Conservation (phyloP, 306 rosid species). For the Trichosanthes cucumerina region DNA sequence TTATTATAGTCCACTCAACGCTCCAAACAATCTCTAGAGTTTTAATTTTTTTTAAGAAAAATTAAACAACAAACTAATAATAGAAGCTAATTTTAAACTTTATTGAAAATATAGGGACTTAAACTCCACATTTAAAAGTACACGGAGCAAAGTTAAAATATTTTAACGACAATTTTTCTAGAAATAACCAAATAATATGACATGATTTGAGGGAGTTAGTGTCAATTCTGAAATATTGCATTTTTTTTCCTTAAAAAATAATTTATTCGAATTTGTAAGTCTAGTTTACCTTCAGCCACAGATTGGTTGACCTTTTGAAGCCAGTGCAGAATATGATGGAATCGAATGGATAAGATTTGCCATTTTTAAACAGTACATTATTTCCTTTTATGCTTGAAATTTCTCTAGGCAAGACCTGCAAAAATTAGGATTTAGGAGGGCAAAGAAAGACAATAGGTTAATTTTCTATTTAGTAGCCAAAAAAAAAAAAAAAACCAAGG, state of each 20-base stretch:
- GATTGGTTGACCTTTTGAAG: slow-evolving; percentile 51
- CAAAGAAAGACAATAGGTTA: neutral
- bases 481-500: neutral
- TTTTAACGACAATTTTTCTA: no score
- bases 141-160: no score
- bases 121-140: no score
- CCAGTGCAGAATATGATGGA: slow-evolving; percentile 68
- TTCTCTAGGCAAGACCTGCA: slow-evolving; percentile 39
- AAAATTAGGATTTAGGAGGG: neutral
- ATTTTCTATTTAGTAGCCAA: neutral
- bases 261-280: neutral
- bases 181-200: no score
- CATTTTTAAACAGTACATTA: slow-evolving; percentile 31
- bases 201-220: no score
- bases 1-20: no score
- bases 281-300: slow-evolving; percentile 58
- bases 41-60: no score
- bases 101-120: no score
- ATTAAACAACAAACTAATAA: no score
- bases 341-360: slow-evolving; percentile 39
- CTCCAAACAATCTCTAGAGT: no score
- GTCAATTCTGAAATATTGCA: neutral
- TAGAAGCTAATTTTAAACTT: no score
- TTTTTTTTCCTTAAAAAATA: no score
- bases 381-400: slow-evolving; percentile 34